phyloP scores from a whole-genome alignment of 2,329 filamentous ascomycete genomes.

The Sporothrix brasiliensis region DNA sequence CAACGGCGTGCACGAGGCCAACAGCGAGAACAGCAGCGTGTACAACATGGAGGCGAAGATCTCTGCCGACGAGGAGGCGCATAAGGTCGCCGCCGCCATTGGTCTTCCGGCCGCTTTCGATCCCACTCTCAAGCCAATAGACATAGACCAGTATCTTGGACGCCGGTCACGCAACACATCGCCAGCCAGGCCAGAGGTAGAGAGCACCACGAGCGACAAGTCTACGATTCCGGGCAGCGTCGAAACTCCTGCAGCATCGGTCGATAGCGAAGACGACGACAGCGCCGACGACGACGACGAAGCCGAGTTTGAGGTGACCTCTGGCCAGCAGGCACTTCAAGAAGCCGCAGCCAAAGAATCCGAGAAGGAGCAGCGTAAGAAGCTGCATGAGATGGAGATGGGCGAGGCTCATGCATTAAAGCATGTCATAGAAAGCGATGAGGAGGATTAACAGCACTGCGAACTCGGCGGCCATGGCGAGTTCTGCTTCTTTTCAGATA shows the following conservation, averaged over 20 bases:
- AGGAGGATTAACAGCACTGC: conserved; percentile 37
- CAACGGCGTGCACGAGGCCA: conserved; percentile 60
- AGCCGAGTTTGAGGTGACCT: conserved; percentile 49
- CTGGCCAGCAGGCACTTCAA: conserved; percentile 48
- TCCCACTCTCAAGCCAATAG: conserved; percentile 63
- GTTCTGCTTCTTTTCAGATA: neutral
- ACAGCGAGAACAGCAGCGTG: conserved; percentile 55
- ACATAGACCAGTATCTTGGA: conserved; percentile 38
- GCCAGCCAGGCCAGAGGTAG: conserved; percentile 24
- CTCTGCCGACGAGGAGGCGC: conserved; percentile 64
- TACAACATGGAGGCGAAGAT: conserved; percentile 60
- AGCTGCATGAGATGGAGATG: conserved; percentile 62
- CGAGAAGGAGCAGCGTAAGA: conserved; percentile 53
- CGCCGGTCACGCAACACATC: conserved; percentile 34
- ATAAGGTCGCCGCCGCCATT: conserved; percentile 64
- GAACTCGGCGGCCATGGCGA: neutral
- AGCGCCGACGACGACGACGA: conserved; percentile 49
- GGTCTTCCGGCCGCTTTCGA: conserved; percentile 65
- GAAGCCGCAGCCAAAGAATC: conserved; percentile 52
- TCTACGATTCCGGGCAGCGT: conserved; percentile 33
- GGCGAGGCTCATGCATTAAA: conserved; percentile 58
- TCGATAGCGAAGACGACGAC: conserved; percentile 50
- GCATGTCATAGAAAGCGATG: conserved; percentile 36
- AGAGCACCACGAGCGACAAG: neutral
- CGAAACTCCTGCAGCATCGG: conserved; percentile 34